phyloP scores from a whole-genome alignment of 306 rosid genomes.

The Myrica gale region DNA sequence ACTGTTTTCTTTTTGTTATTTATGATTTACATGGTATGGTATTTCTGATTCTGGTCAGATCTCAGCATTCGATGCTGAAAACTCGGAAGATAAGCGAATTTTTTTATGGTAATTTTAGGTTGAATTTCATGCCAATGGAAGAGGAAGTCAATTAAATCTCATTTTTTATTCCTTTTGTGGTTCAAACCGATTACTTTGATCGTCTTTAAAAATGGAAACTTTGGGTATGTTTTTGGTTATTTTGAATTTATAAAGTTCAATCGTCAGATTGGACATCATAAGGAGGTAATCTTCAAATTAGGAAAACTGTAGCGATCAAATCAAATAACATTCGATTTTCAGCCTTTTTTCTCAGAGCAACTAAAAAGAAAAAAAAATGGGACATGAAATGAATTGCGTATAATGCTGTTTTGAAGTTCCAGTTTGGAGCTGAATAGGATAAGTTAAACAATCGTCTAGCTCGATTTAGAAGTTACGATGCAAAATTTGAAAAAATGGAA shows the following conservation, averaged over 20 bases:
- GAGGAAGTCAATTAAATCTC: neutral
- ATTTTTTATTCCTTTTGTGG: constrained; percentile 18
- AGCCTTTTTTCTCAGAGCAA: neutral
- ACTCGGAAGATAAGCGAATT: too few species aligned
- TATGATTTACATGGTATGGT: too few species aligned
- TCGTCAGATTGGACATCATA: neutral
- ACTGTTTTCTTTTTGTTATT: constrained; percentile 18
- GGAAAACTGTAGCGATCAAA: neutral
- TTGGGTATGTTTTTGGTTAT: neutral
- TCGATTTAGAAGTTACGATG: neutral
- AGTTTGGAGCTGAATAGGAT: too few species aligned
- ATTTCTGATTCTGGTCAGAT: too few species aligned
- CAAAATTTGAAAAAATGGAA: neutral
- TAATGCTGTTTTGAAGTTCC: too few species aligned
- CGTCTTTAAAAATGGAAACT: constrained; percentile 12
- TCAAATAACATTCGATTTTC: neutral
- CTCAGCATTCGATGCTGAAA: too few species aligned
- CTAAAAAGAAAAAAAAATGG: neutral
- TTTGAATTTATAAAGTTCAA: neutral
- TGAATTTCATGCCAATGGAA: constrained; percentile 17
- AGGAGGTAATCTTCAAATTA: neutral
- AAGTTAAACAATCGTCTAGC: neutral
- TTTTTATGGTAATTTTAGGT: too few species aligned
- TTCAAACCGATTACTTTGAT: neutral
- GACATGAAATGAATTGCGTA: too few species aligned